Evolutionary conservation across 495 filamentous ascomycete species (phyloP), one percentile per base, ranked within the genome.

Genomic region (Penicillium canescens): DNA sequence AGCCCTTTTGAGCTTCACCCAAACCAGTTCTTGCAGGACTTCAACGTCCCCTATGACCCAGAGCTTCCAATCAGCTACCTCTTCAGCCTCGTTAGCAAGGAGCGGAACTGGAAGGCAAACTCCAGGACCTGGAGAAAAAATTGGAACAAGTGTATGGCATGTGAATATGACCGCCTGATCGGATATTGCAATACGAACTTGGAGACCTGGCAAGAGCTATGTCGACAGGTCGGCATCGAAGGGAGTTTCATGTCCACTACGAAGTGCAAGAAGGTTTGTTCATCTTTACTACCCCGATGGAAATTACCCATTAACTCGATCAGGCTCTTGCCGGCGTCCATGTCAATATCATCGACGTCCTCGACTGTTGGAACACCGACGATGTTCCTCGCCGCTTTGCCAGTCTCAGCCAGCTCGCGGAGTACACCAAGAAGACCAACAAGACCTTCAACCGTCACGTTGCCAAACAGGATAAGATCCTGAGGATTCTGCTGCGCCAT

Each of bases 321-420:
- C 35, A 75, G 57, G 56, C 53, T 0, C 56, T 69, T 18, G 54
- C 70, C 14, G 63, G 45, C 3, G 62, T 74, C 14, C 55, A 78
- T 4, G 72, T 84, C 59, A 83, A 83, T 53, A 69, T 82, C 26
- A 65, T 83, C 2, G 78, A 83, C 58, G 60, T 82, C 1, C 69
- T 83, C 11, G 75, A 85, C 14, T 62, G 67, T 20, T 68, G 69
- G 48, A 71, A 66, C 13, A 57, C 59, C 4, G 55, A 59, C 2
- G 51, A 50, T 4, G 42, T 39, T 4, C 62, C 77, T 4, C 44
- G 50, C 28, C 54, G 62, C 18, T 81, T 79, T 63, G 23, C 35
- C 0, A 63, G 49, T 24, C 52, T 65, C 20, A 20, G 42, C 0
- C 53, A 46, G n/a, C 72, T 83, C 49, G 63, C 60, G 3, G 9